Conservation (phyloP, 208 protist genomes). For the Trichomonas gallinae region DNA sequence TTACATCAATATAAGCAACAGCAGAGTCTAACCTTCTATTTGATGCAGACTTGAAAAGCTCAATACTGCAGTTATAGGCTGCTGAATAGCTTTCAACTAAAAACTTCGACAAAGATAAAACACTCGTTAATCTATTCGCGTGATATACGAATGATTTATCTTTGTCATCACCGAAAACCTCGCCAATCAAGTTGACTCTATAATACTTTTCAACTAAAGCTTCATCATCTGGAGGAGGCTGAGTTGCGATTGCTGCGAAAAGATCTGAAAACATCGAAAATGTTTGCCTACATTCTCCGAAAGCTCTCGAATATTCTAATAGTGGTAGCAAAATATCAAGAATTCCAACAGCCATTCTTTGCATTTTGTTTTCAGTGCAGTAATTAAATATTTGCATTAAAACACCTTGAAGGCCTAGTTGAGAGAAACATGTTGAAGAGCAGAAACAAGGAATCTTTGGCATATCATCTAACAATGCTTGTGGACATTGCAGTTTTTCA, state of each 20-base stretch:
- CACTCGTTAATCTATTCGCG: not conserved
- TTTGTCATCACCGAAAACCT: not conserved
- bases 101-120: not conserved
- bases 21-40: not conserved
- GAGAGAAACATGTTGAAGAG: not conserved
- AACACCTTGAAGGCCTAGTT: not conserved
- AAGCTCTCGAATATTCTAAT: not conserved
- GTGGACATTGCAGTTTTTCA: not conserved
- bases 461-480: not conserved
- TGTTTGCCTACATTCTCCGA: not conserved
- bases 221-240: not conserved
- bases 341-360: not conserved
- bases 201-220: not conserved
- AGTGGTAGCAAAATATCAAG: not conserved
- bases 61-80: not conserved
- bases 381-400: not conserved
- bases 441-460: not conserved
- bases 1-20: not conserved
- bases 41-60: too few species aligned
- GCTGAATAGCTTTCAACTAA: not conserved
- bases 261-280: not conserved
- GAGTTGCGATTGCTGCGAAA: not conserved
- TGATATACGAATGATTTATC: not conserved
- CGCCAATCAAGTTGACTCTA: not conserved
- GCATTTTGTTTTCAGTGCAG: not conserved